phyloP scores from a whole-genome alignment of 345 rosid genomes.

The Gossypium rotundifolium region DNA sequence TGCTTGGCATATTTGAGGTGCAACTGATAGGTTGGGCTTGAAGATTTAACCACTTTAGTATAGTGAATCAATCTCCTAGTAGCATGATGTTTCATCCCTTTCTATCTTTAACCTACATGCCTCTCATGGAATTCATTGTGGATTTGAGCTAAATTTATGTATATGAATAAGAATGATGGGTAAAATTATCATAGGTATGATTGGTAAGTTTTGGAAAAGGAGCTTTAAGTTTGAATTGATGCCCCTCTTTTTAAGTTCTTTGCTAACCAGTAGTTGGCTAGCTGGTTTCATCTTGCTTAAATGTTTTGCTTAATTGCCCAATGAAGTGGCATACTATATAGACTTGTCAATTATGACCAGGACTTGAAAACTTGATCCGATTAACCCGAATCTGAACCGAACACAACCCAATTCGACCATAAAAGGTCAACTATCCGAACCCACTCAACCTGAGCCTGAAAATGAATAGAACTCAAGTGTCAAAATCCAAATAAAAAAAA shows the following conservation, averaged over 20 bases:
- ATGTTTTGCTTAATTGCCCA: neutral
- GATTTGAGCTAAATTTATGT: neutral
- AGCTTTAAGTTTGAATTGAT: neutral
- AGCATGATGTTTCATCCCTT: neutral
- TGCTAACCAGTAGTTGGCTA: neutral
- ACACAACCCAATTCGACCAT: too few relatives aligned
- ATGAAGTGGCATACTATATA: neutral
- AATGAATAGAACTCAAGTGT: too few relatives aligned
- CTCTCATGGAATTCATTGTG: neutral
- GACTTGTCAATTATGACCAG: too few relatives aligned
- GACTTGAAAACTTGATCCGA: too few relatives aligned
- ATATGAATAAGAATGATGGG: neutral
- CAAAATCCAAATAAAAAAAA: too few relatives aligned
- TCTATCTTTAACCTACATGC: neutral
- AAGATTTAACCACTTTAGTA: neutral
- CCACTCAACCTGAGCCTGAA: too few relatives aligned
- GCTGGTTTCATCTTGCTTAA: too few relatives aligned
- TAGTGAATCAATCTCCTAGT: neutral
- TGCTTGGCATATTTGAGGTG: neutral
- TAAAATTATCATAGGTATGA: neutral
- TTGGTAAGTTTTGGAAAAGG: neutral
- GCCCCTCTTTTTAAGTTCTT: neutral
- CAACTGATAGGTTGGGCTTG: too few relatives aligned
- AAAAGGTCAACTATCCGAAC: too few relatives aligned
- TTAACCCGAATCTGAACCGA: too few relatives aligned